Conservation (phyloP, 768 basidiomycete species). For the Mycena galopus region DNA sequence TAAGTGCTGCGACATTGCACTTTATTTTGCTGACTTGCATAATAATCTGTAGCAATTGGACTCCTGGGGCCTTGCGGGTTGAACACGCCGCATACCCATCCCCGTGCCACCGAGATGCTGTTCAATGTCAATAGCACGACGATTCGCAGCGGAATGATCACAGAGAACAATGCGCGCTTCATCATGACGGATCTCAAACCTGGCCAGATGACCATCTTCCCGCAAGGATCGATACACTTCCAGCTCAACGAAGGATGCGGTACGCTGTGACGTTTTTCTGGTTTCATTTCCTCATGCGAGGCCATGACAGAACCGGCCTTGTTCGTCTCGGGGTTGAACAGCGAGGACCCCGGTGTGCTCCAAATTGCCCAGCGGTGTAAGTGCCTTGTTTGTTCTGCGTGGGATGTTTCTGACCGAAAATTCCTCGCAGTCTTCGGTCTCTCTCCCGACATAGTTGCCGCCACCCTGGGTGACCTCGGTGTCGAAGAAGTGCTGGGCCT, state of each 20-base stretch:
- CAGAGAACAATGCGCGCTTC: constrained; percentile 37
- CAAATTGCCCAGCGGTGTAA: too few relatives aligned
- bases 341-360: too few relatives aligned
- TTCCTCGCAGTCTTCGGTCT: constrained; percentile 32
- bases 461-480: too few relatives aligned
- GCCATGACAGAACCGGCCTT: constrained; percentile 24
- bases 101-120: constrained; percentile 38
- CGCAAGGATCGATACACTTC: constrained; percentile 37
- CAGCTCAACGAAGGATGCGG: constrained; percentile 36
- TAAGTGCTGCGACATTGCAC: not conserved
- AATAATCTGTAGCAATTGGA: constrained; percentile 21
- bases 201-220: constrained; percentile 31
- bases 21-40: not conserved
- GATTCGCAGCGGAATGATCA: too few relatives aligned
- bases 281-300: not conserved
- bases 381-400: not conserved
- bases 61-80: constrained; percentile 32
- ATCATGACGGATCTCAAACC: constrained; percentile 33
- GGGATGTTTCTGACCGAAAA: not conserved
- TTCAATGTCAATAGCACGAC: constrained; percentile 36
- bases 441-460: too few relatives aligned
- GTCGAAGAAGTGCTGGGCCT: too few relatives aligned
- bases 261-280: constrained; percentile 30
- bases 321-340: too few relatives aligned
- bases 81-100: constrained; percentile 38